A percentile compares a stretch with the other conserved stretches of the same genome.
phyloP scores from a whole-genome alignment of 257 asterid genomes.

The Avicennia marina region DNA sequence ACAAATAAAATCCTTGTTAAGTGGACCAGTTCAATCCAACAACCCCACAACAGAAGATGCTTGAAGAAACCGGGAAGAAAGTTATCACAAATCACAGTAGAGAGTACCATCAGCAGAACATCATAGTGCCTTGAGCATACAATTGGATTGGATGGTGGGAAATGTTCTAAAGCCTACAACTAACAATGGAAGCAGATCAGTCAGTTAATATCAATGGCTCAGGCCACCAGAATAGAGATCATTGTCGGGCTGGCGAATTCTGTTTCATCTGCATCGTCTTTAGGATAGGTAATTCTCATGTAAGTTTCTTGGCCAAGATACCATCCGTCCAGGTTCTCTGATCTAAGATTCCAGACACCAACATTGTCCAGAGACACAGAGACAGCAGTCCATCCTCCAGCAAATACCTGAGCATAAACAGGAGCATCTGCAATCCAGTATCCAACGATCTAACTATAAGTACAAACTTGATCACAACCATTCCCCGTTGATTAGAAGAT shows the following conservation, averaged over 20 bases:
- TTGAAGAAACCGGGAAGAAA: not conserved
- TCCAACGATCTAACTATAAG: no score
- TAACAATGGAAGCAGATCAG: not conserved
- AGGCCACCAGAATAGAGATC: slow-evolving; percentile 90
- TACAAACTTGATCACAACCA: no score
- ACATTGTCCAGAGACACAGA: slow-evolving; percentile 75
- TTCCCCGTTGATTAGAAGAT: no score
- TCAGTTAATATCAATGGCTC: not conserved
- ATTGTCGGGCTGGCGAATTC: slow-evolving; percentile 83
- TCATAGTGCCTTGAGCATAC: slow-evolving; percentile 20
- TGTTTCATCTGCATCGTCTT: slow-evolving; percentile 62
- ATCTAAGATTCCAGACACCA: slow-evolving; percentile 90
- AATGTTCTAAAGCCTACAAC: slow-evolving; percentile 57
- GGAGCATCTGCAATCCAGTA: no score
- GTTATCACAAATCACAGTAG: slow-evolving; percentile 18
- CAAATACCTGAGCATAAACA: slow-evolving; percentile 36
- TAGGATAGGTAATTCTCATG: slow-evolving; percentile 77
- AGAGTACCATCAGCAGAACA: slow-evolving; percentile 27
- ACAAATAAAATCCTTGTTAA: not conserved
- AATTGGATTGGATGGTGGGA: slow-evolving; percentile 30
- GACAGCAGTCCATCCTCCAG: slow-evolving; percentile 96
- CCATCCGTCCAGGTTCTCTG: slow-evolving; percentile 93
- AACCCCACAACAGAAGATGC: not conserved
- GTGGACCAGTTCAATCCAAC: slow-evolving; percentile 6
- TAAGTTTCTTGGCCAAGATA: slow-evolving; percentile 97